Percentiles rank a stretch among this genome's conserved stretches.
phyloP scores from a whole-genome alignment of 208 protist genomes.

The Acanthamoeba rhysodes region DNA sequence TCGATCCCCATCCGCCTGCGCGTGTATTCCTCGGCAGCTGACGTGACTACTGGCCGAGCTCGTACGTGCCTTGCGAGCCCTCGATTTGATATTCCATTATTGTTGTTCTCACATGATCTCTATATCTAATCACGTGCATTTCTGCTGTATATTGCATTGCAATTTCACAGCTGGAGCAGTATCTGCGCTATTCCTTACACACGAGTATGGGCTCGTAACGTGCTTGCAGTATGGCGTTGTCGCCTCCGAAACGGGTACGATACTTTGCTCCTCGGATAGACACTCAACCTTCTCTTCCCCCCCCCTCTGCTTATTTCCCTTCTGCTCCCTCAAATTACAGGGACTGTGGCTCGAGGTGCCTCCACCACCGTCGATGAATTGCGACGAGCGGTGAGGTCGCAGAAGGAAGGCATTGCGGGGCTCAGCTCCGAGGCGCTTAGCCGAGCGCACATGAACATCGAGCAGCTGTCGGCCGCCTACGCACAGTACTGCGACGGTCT shows the following conservation, averaged over 20 bases:
- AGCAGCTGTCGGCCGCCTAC: constrained; percentile 46
- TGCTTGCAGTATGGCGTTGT: constrained; percentile 40
- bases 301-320: background rate
- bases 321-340: background rate
- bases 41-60: background rate
- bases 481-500: constrained; percentile 25
- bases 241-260: background rate
- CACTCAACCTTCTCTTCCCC: background rate
- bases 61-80: background rate
- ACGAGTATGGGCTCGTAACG: background rate
- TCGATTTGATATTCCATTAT: too few species aligned
- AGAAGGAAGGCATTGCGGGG: background rate
- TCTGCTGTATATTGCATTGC: too few species aligned
- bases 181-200: background rate
- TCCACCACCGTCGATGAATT: background rate
- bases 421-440: background rate
- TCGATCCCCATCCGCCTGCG: constrained; percentile 10
- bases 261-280: too few species aligned
- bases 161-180: constrained; percentile 1
- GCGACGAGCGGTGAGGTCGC: background rate
- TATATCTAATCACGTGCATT: too few species aligned
- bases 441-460: background rate
- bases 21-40: background rate
- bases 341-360: background rate
- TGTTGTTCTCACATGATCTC: too few species aligned